Evolutionary conservation across 2,329 filamentous ascomycete genomes (phyloP).

Genomic region (Ilyonectria destructans): DNA sequence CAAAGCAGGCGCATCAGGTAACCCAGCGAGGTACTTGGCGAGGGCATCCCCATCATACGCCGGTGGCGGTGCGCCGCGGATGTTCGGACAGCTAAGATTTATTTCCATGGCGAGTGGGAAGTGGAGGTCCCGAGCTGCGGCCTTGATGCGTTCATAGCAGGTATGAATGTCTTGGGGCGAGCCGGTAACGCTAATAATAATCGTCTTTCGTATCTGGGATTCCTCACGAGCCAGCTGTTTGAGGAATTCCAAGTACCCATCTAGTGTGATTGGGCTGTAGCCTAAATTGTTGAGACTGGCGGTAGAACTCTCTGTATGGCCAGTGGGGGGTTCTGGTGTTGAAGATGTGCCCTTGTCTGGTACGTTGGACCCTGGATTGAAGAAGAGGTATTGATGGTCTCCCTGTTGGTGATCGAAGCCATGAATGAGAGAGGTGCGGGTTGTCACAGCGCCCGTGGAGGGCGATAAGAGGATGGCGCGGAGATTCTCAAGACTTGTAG

Average conservation of each 20-base stretch:
- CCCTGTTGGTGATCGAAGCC: constrained; percentile 76
- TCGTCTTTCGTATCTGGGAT: constrained; percentile 63
- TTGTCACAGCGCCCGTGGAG: constrained; percentile 82
- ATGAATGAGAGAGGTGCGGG: constrained; percentile 76
- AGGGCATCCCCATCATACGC: constrained; percentile 74
- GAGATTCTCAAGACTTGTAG: constrained; percentile 76
- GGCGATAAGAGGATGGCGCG: constrained; percentile 72
- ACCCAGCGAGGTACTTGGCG: constrained; percentile 67
- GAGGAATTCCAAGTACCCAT: constrained; percentile 73
- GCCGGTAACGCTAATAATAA: constrained; percentile 83
- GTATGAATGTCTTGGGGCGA: constrained; percentile 68
- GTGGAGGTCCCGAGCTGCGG: constrained; percentile 54
- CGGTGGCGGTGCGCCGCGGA: constrained; percentile 77
- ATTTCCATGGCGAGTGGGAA: constrained; percentile 79
- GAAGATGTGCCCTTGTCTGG: constrained; percentile 44
- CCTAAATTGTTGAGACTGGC: constrained; percentile 80
- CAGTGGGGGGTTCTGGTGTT: constrained; percentile 32
- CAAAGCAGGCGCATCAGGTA: constrained; percentile 58
- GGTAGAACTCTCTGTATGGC: constrained; percentile 43
- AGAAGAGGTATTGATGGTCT: constrained; percentile 78
- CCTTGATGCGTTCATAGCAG: constrained; percentile 69
- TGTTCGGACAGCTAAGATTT: constrained; percentile 87
- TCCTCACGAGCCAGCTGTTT: constrained; percentile 58
- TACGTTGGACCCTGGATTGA: constrained; percentile 60
- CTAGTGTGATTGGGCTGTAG: constrained; percentile 77